phyloP scores from a whole-genome alignment of 768 basidiomycete genomes.

The Saitozyma sp. region DNA sequence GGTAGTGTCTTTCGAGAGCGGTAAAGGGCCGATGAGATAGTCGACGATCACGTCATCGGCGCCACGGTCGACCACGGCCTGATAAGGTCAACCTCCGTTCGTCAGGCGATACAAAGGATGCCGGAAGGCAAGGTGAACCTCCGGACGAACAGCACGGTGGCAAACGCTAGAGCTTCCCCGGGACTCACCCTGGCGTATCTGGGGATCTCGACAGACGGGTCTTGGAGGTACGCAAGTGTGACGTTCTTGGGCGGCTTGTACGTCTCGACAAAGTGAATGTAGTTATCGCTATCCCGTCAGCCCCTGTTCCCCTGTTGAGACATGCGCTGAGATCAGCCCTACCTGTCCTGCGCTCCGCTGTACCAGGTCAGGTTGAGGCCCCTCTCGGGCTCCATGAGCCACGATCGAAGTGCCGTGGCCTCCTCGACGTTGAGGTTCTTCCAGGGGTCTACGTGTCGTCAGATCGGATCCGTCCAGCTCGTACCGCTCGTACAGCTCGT shows the following conservation, averaged over 20 bases:
- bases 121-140: too few species aligned
- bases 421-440: slow-evolving; percentile 59
- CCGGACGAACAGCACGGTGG: too few species aligned
- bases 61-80: slow-evolving; percentile 61
- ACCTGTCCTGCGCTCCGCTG: slow-evolving; percentile 47
- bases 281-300: slow-evolving; percentile 55
- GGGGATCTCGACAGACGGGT: slow-evolving; percentile 50
- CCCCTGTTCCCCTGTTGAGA: background rate
- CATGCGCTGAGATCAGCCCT: background rate
- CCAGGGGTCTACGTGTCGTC: slow-evolving; percentile 57
- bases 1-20: slow-evolving; percentile 54
- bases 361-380: slow-evolving; percentile 59
- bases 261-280: slow-evolving; percentile 59
- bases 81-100: slow-evolving; percentile 31
- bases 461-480: background rate
- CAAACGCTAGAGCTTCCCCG: too few species aligned
- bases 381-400: slow-evolving; percentile 57
- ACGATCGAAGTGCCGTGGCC: slow-evolving; percentile 56
- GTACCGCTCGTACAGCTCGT: background rate
- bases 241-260: slow-evolving; percentile 59
- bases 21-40: slow-evolving; percentile 64
- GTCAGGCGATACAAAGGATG: background rate
- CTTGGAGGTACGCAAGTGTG: slow-evolving; percentile 58
- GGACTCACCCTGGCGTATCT: slow-evolving; percentile 54
- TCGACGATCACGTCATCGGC: slow-evolving; percentile 56